phyloP scores from a whole-genome alignment of 2,329 filamentous ascomycete genomes.

The Hypoxylon sp. region DNA sequence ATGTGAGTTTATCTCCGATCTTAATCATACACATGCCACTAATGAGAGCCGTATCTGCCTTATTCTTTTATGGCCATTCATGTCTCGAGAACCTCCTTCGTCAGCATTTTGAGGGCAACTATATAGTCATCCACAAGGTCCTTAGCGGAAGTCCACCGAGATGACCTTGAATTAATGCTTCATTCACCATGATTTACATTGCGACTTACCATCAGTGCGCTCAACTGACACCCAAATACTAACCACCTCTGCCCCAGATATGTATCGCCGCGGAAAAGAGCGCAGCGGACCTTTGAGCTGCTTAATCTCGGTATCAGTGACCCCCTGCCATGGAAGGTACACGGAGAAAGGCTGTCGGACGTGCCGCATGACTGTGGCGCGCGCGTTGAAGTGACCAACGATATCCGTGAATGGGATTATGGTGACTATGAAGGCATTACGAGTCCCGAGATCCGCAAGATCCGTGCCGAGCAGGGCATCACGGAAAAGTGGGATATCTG shows the following conservation, averaged over 20 bases:
- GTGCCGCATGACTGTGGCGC: conserved; percentile 65
- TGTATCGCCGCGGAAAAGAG: conserved; percentile 86
- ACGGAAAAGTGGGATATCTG: conserved; percentile 82
- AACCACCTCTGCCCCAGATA: conserved; percentile 63
- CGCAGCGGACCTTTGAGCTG: conserved; percentile 90
- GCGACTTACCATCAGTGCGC: background rate
- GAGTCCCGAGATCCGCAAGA: conserved; percentile 72
- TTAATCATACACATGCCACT: too few relatives aligned
- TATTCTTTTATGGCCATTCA: too few relatives aligned
- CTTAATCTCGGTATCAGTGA: conserved; percentile 79
- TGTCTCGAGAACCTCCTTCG: too few relatives aligned
- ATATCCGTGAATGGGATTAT: conserved; percentile 88
- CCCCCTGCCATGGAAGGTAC: conserved; percentile 75
- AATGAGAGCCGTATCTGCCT: too few relatives aligned
- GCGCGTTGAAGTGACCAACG: conserved; percentile 74
- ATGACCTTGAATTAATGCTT: background rate
- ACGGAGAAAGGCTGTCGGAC: conserved; percentile 54
- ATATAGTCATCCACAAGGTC: too few relatives aligned
- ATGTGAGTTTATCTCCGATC: conserved; percentile 67
- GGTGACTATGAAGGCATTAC: conserved; percentile 88
- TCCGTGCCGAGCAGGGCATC: conserved; percentile 68
- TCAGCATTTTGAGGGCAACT: too few relatives aligned
- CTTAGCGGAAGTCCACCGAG: too few relatives aligned
- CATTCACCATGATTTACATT: too few relatives aligned
- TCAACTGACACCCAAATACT: background rate